These are phyloP conservation scores for Mucor plumbeus DNA, from an alignment of 371 early-diverging fungal species.

Conservation along the genomic window DNA sequence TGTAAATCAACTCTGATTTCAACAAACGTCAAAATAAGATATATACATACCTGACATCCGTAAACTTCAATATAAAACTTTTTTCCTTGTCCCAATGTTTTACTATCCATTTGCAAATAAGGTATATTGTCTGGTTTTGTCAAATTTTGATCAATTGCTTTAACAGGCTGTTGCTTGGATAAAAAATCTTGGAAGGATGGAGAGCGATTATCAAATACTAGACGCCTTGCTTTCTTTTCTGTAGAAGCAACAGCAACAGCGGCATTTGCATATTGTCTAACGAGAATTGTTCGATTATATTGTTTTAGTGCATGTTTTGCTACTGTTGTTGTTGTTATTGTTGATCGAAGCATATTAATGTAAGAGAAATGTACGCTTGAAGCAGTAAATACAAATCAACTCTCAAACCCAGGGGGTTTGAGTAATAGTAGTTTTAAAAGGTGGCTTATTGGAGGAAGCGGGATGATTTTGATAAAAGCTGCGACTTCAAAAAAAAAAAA, in stretches of 20 bases:
- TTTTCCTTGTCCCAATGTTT: constrained; percentile 46
- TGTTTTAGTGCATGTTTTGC: not conserved
- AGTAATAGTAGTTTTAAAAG: not conserved
- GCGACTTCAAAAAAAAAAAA: not conserved
- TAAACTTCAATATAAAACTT: constrained; percentile 78
- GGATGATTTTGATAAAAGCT: not conserved
- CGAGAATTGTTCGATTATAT: not conserved
- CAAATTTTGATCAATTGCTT: constrained; percentile 17
- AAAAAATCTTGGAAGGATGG: constrained; percentile 72
- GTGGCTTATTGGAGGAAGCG: not conserved
- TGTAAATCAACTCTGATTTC: not conserved
- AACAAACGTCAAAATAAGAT: too few species aligned
- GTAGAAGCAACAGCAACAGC: constrained; percentile 4
- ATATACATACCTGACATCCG: constrained; percentile 67
- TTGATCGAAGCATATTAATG: constrained; percentile 5
- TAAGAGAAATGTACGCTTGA: not conserved
- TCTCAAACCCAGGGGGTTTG: constrained; percentile 9
- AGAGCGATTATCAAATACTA: constrained; percentile 70
- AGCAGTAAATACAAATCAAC: not conserved
- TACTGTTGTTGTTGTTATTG: not conserved
- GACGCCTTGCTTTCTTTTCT: constrained; percentile 32
- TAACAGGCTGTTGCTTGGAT: constrained; percentile 20
- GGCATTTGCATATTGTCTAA: not conserved
- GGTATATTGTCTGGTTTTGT: constrained; percentile 54
- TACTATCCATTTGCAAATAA: constrained; percentile 55